Evolutionary conservation across 148 eudicot species (phyloP).

Genomic region (Arbutus unedo): DNA sequence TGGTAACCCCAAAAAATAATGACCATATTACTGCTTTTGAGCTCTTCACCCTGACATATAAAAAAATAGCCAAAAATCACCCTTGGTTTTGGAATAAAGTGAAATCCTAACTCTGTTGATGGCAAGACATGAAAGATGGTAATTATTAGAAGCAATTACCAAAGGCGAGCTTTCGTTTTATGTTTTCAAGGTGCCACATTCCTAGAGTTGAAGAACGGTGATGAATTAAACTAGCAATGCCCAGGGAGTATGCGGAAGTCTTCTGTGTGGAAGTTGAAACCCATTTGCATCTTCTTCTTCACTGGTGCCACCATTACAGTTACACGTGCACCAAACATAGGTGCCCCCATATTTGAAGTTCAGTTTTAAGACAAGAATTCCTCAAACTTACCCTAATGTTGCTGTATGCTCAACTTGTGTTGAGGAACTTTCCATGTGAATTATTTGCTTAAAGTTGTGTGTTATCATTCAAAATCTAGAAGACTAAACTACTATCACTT

Average conservation of each 20-base stretch:
- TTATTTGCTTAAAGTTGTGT: background rate
- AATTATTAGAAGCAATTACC: background rate
- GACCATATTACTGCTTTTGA: background rate
- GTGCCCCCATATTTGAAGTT: background rate
- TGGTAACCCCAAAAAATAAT: background rate
- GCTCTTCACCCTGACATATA: background rate
- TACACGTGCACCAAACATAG: background rate
- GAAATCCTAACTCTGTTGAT: background rate
- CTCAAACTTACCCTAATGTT: background rate
- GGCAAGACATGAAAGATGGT: background rate
- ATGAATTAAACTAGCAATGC: background rate
- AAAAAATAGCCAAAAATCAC: background rate
- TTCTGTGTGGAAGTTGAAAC: background rate
- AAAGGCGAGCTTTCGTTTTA: background rate
- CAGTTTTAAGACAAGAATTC: background rate
- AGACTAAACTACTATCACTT: background rate
- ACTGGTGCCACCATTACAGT: background rate
- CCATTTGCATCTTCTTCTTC: background rate
- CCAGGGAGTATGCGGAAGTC: background rate
- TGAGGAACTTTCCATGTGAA: background rate
- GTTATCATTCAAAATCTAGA: background rate
- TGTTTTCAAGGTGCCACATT: background rate
- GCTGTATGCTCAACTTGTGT: background rate
- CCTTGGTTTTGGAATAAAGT: background rate
- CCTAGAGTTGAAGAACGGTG: background rate